A percentile compares a stretch with the other conserved stretches of the same genome.
Evolutionary conservation across 805 yeast genomes (phyloP).

Genomic region (Nakazawaea ambrosiae): DNA sequence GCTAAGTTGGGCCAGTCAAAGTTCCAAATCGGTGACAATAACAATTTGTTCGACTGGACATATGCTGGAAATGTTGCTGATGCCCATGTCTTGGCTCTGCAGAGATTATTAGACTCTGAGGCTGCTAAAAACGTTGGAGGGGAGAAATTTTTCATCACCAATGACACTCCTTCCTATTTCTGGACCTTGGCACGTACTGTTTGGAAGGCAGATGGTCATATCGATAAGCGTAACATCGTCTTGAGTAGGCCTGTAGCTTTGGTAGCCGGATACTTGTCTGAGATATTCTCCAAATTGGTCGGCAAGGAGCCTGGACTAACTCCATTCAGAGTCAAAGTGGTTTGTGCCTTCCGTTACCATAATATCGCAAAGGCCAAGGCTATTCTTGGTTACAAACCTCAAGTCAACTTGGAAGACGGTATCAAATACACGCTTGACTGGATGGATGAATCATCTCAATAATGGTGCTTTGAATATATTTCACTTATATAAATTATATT

Average conservation of each 20-base stretch:
- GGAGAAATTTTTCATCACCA: constrained; percentile 83
- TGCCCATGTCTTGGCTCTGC: constrained; percentile 90
- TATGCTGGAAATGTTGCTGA: constrained; percentile 98
- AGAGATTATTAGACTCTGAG: constrained; percentile 49
- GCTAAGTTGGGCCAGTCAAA: constrained; percentile 81
- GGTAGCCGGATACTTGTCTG: constrained; percentile 74
- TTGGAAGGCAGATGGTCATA: constrained; percentile 93
- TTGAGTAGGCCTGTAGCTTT: constrained; percentile 73
- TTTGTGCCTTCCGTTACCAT: constrained; percentile 91
- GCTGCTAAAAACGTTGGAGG: constrained; percentile 57
- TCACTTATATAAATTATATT: background rate
- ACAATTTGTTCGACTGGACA: constrained; percentile 92
- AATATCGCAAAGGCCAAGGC: constrained; percentile 82
- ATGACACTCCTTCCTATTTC: constrained; percentile 91
- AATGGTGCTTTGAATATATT: constrained; percentile 1
- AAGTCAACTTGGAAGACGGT: constrained; percentile 72
- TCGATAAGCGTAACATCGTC: constrained; percentile 62
- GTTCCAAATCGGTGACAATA: constrained; percentile 91
- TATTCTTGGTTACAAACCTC: constrained; percentile 73
- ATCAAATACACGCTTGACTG: constrained; percentile 74
- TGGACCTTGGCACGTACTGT: constrained; percentile 96
- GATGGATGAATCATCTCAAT: constrained; percentile 63
- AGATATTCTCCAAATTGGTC: constrained; percentile 56
- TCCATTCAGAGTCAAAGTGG: constrained; percentile 88
- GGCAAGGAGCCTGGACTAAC: constrained; percentile 92